Percentiles rank a stretch among this genome's conserved stretches.
Evolutionary conservation across 441 rosid genomes (phyloP).

Genomic region (Omphalea diandra): DNA sequence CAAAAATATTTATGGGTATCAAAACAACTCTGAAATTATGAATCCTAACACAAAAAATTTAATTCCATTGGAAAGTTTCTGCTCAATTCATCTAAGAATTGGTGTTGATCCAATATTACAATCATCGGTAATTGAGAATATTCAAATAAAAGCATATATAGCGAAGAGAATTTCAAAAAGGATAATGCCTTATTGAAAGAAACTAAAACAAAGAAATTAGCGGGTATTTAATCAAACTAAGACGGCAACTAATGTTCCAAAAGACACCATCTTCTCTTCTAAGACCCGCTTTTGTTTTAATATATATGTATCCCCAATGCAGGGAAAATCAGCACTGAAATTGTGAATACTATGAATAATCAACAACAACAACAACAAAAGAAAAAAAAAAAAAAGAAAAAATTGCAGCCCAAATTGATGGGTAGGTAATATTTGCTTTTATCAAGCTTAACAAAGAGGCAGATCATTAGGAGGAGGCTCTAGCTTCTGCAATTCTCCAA

Average conservation of each 20-base stretch:
- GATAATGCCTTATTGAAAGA: slow-evolving; percentile 6
- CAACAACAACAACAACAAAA: no score
- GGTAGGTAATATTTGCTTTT: neutral
- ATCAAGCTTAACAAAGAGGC: slow-evolving; percentile 49
- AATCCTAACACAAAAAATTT: no score
- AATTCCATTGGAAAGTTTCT: no score
- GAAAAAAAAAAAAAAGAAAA: neutral
- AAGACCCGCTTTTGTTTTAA: slow-evolving; percentile 4
- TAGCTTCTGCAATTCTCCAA: slow-evolving; percentile 50
- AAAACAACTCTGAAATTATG: no score
- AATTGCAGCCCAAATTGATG: neutral
- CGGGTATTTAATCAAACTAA: neutral
- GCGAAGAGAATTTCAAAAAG: neutral
- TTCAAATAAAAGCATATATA: neutral
- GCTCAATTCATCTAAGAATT: no score
- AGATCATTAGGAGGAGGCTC: slow-evolving; percentile 72
- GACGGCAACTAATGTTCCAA: slow-evolving; percentile 20
- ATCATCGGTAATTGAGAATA: neutral
- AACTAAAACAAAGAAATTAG: slow-evolving; percentile 12
- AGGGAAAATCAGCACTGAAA: slow-evolving; percentile 18
- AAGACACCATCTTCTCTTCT: slow-evolving; percentile 16
- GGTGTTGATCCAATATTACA: no score
- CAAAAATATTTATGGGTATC: no score
- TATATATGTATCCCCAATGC: slow-evolving; percentile 23
- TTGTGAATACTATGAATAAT: neutral